These are phyloP conservation scores for Citrus australasica DNA, from an alignment of 345 rosid genomes.

Conservation along the genomic window DNA sequence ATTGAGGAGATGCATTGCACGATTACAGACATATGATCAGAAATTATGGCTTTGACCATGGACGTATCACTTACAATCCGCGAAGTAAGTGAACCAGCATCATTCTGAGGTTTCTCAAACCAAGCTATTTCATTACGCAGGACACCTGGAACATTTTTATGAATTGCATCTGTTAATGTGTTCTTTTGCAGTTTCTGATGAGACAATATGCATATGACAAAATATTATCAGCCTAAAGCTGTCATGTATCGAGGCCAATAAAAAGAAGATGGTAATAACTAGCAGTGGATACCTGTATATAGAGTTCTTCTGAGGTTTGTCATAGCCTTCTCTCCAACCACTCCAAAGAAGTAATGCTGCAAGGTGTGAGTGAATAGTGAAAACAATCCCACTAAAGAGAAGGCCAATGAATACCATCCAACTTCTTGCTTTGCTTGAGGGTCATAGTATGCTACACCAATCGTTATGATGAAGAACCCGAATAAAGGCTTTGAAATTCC, in stretches of 20 bases:
- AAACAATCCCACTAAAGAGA: conserved; percentile 44
- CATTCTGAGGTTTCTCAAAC: conserved; percentile 62
- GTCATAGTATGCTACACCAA: conserved; percentile 52
- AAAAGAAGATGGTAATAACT: background rate
- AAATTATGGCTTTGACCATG: conserved; percentile 55
- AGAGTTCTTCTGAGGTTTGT: conserved; percentile 49
- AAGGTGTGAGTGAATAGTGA: conserved; percentile 49
- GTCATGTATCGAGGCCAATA: background rate
- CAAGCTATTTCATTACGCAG: conserved; percentile 54
- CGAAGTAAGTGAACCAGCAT: conserved; percentile 44
- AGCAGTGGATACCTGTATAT: conserved; percentile 40
- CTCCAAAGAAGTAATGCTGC: conserved; percentile 68
- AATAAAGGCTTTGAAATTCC: conserved; percentile 68
- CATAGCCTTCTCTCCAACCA: conserved; percentile 68
- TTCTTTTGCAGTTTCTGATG: background rate
- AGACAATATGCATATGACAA: too few species aligned
- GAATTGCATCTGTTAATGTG: background rate
- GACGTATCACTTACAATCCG: conserved; percentile 51
- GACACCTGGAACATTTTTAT: conserved; percentile 33
- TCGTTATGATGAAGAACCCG: conserved; percentile 53
- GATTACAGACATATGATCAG: conserved; percentile 67
- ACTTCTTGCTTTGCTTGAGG: conserved; percentile 35
- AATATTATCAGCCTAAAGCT: background rate
- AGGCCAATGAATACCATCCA: conserved; percentile 41
- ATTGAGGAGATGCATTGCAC: conserved; percentile 66